Percentiles rank a stretch among this genome's conserved stretches.
Conservation (phyloP, 2,329 filamentous ascomycete genomes). For the Phialemonium atrogriseum region DNA sequence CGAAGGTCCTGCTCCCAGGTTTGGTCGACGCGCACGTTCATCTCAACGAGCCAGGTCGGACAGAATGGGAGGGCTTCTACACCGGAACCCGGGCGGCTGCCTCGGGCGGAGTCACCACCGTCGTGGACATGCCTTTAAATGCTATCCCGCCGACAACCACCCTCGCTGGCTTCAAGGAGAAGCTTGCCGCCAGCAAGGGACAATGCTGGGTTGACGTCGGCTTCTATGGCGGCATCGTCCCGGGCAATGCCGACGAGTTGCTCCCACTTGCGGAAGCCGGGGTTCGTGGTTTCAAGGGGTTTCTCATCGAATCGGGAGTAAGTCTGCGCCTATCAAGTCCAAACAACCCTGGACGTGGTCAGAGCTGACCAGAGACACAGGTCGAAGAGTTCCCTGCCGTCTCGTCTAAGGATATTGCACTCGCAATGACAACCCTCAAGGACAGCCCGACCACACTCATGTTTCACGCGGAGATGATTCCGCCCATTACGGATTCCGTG, state of each 20-base stretch:
- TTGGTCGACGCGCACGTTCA: conserved; percentile 96
- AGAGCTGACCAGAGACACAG: conserved; percentile 31
- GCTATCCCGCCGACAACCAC: conserved; percentile 95
- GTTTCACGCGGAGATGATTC: conserved; percentile 99
- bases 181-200: conserved; percentile 72
- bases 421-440: conserved; percentile 74
- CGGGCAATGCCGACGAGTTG: conserved; percentile 75
- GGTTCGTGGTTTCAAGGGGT: conserved; percentile 94
- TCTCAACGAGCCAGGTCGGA: conserved; percentile 91
- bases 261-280: conserved; percentile 74
- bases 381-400: conserved; percentile 94
- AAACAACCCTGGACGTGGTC: background rate
- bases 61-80: conserved; percentile 97
- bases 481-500: conserved; percentile 72
- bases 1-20: conserved; percentile 77
- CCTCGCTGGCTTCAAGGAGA: conserved; percentile 70
- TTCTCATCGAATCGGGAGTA: conserved; percentile 93
- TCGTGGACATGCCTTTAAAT: conserved; percentile 96
- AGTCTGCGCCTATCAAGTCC: conserved; percentile 26
- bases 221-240: conserved; percentile 92
- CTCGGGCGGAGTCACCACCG: conserved; percentile 91
- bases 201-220: conserved; percentile 99
- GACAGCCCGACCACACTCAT: conserved; percentile 83
- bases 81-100: conserved; percentile 91
- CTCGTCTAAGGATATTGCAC: conserved; percentile 66